Evolutionary conservation across 2,329 filamentous ascomycete species (phyloP), one percentile per base, ranked within the genome.

Genomic region (Botrytis fabae): DNA sequence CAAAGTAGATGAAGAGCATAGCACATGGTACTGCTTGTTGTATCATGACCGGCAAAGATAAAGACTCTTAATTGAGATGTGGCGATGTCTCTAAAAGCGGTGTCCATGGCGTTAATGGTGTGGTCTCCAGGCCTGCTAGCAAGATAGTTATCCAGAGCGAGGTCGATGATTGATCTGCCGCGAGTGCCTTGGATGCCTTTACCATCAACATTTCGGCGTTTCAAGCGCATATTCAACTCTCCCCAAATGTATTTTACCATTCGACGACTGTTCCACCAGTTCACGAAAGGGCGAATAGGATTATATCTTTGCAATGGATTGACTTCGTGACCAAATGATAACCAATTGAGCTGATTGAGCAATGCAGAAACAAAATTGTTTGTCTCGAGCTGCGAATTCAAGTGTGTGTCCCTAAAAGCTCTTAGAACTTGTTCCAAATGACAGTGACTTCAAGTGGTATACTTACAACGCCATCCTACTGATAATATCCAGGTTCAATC

Each of bases 1-100:
- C 60, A 71, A 38, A 76, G 70, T 7, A 73, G 40, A 38, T 68
- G 28, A 40, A 69, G 35, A 8, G 42, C 44, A 38, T 66, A 73
- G n/a, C 65, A 69, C 22, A 69, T 59, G 38, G 65, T 40, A 14
- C 32, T 38, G 18, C n/a, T 40, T 18, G 46, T 69, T 32, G 65
- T 28, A 28, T 69, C 65, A 18, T 69, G 32, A 2, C 65, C 65
- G 7, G 32, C 38, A 35, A 69, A 57, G 7, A 57, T 8, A 12
- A 69, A 69, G 4, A 28, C 16, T 28, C 38, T 57, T 6, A 57
- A 14, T 32, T 69, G 65, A 20, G 64, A 68, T 38, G 48, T 68
- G 7, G 44, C 28, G 3, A 40, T 35, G 4, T 57, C 48, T 68
- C 32, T 20, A 16, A 68, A 68, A 9, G 54, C 32, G 9, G 35